Percentiles rank a stretch among this genome's conserved stretches.
These are phyloP conservation scores for Flagelloscypha sp. DNA, from an alignment of 768 basidiomycete species.

Conservation along the genomic window DNA sequence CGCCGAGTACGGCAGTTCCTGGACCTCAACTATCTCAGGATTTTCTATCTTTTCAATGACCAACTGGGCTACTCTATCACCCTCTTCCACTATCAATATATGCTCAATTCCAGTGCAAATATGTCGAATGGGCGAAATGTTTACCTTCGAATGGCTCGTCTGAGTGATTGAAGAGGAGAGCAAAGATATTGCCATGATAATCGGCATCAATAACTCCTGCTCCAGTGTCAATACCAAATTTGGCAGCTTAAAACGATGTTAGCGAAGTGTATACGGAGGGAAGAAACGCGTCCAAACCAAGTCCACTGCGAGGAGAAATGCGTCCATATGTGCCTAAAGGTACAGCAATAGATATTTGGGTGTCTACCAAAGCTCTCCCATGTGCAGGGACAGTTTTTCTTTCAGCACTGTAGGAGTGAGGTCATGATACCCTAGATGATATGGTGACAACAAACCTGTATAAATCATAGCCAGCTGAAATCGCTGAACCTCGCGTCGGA, in stretches of 20 bases:
- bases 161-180: slow-evolving; percentile 87
- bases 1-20: slow-evolving; percentile 81
- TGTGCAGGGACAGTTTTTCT: slow-evolving; percentile 74
- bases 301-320: slow-evolving; percentile 95
- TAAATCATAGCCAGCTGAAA: slow-evolving; percentile 93
- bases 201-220: slow-evolving; percentile 97
- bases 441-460: slow-evolving; percentile 62
- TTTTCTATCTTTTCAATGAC: slow-evolving; percentile 87
- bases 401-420: slow-evolving; percentile 60
- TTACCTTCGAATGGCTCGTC: slow-evolving; percentile 84
- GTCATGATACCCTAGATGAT: too few species aligned
- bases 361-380: slow-evolving; percentile 88
- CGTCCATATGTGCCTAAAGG: slow-evolving; percentile 93
- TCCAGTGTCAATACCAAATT: slow-evolving; percentile 96
- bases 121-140: too few species aligned
- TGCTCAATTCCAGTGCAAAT: too few species aligned
- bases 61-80: slow-evolving; percentile 93
- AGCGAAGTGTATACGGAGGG: too few species aligned
- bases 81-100: slow-evolving; percentile 61
- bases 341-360: slow-evolving; percentile 89
- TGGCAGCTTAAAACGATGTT: slow-evolving; percentile 55
- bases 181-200: slow-evolving; percentile 86
- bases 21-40: slow-evolving; percentile 78
- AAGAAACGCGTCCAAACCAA: slow-evolving; percentile 55
- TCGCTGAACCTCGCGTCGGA: slow-evolving; percentile 78